These are phyloP conservation scores for Brassica juncea DNA, from an alignment of 345 rosid genomes.

Conservation along the genomic window DNA sequence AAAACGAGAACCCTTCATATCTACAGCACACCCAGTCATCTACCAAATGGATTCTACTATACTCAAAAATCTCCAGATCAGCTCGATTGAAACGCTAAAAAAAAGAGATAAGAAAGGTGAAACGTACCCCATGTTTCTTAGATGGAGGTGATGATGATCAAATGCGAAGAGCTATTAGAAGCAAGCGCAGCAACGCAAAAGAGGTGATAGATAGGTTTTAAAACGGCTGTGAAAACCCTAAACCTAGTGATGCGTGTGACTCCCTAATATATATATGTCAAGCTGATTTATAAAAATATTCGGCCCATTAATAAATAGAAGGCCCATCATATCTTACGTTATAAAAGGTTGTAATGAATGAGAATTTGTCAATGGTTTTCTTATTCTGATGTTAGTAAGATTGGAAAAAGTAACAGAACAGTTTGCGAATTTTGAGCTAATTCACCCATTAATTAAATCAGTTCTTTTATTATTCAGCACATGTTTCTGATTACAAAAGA, in stretches of 20 bases:
- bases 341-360: no score
- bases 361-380: not conserved
- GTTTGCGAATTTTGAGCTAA: not conserved
- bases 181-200: not conserved
- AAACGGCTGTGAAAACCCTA: conserved; percentile 39
- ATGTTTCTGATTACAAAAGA: not conserved
- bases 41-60: not conserved
- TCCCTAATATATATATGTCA: conserved; percentile 5
- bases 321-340: no score
- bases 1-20: not conserved
- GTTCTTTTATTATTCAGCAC: not conserved
- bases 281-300: not conserved
- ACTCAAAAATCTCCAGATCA: not conserved
- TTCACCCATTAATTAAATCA: not conserved
- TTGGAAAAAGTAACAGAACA: not conserved
- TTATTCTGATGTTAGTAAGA: not conserved
- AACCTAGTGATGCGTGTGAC: conserved; percentile 14
- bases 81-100: not conserved
- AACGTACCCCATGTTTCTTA: conserved; percentile 40
- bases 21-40: not conserved
- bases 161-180: not conserved
- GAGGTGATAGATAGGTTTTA: not conserved
- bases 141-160: conserved; percentile 23
- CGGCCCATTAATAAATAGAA: conserved; percentile 1
- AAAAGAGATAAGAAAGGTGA: conserved; percentile 1